These are phyloP conservation scores for Casuarina equisetifolia DNA, from an alignment of 306 rosid species.

Conservation along the genomic window DNA sequence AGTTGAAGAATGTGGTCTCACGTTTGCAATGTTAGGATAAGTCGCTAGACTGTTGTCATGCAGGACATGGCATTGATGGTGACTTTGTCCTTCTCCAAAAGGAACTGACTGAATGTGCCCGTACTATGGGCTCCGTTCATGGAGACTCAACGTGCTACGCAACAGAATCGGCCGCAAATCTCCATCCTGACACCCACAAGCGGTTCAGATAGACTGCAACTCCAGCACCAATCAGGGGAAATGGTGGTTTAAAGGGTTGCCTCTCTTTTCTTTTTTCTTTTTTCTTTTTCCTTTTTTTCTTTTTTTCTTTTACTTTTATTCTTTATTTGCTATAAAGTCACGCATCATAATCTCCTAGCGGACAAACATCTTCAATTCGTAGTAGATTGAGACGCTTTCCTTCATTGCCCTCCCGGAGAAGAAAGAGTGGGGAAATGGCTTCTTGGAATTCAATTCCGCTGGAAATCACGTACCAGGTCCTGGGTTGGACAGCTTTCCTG, in stretches of 20 bases:
- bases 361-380: too few relatives aligned
- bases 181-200: not conserved
- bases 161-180: not conserved
- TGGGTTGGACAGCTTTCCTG: conserved; percentile 78
- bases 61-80: too few relatives aligned
- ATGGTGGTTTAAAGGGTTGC: too few relatives aligned
- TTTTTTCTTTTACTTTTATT: too few relatives aligned
- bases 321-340: too few relatives aligned
- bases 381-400: not conserved
- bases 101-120: not conserved
- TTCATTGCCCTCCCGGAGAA: not conserved
- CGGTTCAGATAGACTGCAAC: not conserved
- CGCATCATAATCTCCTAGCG: too few relatives aligned
- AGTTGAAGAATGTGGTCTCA: too few relatives aligned
- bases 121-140: not conserved
- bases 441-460: conserved; percentile 77
- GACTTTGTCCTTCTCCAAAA: not conserved
- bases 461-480: conserved; percentile 55
- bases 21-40: too few relatives aligned
- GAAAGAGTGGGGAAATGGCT: conserved; percentile 42
- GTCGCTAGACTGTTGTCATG: too few relatives aligned
- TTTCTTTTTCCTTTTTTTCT: too few relatives aligned
- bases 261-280: too few relatives aligned
- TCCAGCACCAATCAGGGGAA: not conserved
- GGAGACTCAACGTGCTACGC: not conserved